Evolutionary conservation across 768 basidiomycete genomes (phyloP), one percentile per base, ranked within the genome.

Genomic region (Dioszegia aurantiaca): DNA sequence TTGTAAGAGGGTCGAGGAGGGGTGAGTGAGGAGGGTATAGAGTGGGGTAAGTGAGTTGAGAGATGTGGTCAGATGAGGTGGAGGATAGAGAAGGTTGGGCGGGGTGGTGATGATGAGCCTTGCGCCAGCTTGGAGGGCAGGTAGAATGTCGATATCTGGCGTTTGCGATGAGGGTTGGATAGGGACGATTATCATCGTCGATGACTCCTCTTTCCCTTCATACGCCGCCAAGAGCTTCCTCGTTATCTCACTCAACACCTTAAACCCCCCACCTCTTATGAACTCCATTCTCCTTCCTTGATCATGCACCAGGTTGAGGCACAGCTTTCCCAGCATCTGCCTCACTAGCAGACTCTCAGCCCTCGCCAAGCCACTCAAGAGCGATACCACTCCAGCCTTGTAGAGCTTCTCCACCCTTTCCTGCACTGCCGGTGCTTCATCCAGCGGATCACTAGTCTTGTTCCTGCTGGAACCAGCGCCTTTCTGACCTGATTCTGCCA

Each of bases 21-120:
- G 77, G 69, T 87, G 85, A 39, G 84, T 82, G 23, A 98, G 80
- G 55, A 95, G 79, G 27, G 84, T 71, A 9, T 87, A 83, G 48
- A 98, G 80, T 0, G 92, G 92, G 1, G 86, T 82, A 56, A 95
- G 84, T n/a, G 85, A 85, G 71, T 97, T 90, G 68, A 86, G 84
- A 30, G 56, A 56, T 0, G 87, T 81, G 2, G 84, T 85, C 5
- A 85, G 84, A 39, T 85, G 82, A 59, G 88, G 83, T 8, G 92
- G 88, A 1, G 93, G 93, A 77, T 95, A 93, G 28, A 97, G 88
- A 61, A 90, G 87, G 0, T 89, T 76, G 0, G 95, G 95, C 10
- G 91, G 86, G 2, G 91, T 82, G 0, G 94, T 97, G 68, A 98
- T 98, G 43, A 89, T 80, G 26, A 99, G 84, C 72, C 97, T 95